phyloP scores from a whole-genome alignment of 2,329 filamentous ascomycete genomes.

The Mycosphaerella sp. region DNA sequence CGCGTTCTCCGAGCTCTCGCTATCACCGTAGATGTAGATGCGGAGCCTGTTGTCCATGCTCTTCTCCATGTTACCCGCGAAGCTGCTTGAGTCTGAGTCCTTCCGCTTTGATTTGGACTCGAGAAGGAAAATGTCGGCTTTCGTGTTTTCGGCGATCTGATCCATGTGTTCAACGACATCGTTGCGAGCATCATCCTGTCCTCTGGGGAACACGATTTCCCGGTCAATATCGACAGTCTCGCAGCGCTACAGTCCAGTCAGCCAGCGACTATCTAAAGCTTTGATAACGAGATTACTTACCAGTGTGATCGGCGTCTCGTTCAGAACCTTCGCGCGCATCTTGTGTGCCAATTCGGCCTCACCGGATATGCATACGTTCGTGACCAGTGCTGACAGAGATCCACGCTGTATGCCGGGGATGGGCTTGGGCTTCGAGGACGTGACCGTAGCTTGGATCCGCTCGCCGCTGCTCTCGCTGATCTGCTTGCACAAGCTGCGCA shows the following conservation, averaged over 20 bases:
- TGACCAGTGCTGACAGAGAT: slow-evolving; percentile 50
- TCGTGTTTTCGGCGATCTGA: slow-evolving; percentile 77
- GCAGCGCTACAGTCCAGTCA: slow-evolving; percentile 61
- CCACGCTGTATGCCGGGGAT: slow-evolving; percentile 48
- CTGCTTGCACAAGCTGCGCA: slow-evolving; percentile 74
- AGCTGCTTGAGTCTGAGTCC: slow-evolving; percentile 69
- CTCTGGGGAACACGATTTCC: slow-evolving; percentile 70
- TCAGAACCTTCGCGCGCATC: slow-evolving; percentile 82
- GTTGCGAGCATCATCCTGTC: slow-evolving; percentile 53
- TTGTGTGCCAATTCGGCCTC: slow-evolving; percentile 81
- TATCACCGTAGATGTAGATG: slow-evolving; percentile 90
- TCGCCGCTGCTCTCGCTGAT: slow-evolving; percentile 61
- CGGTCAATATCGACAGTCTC: slow-evolving; percentile 91
- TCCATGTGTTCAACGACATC: slow-evolving; percentile 80
- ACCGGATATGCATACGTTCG: slow-evolving; percentile 86
- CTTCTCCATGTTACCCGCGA: slow-evolving; percentile 70
- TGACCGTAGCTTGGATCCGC: slow-evolving; percentile 74
- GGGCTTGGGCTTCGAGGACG: slow-evolving; percentile 69
- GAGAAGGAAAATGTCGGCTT: slow-evolving; percentile 92
- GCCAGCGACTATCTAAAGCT: slow-evolving; percentile 11
- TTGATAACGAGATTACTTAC: slow-evolving; percentile 52
- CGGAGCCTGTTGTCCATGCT: slow-evolving; percentile 82
- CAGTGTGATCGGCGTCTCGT: slow-evolving; percentile 85
- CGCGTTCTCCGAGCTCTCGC: slow-evolving; percentile 91
- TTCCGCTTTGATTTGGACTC: slow-evolving; percentile 69